Conservation (phyloP, 2,329 filamentous ascomycete species). For the Boeremia exigua region DNA sequence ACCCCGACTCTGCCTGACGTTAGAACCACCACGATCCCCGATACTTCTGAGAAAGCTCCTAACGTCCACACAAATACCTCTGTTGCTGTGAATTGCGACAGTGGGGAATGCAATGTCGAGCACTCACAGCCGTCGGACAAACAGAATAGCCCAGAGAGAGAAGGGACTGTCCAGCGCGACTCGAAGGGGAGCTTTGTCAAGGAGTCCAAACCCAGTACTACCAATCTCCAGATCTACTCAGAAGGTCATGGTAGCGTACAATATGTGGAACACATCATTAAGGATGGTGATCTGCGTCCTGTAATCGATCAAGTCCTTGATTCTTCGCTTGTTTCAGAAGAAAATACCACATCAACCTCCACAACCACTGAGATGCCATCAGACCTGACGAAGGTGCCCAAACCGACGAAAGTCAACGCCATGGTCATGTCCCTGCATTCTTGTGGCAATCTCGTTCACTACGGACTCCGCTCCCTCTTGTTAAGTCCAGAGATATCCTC, state of each 20-base stretch:
- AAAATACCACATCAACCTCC: slow-evolving; percentile 33
- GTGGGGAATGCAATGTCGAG: slow-evolving; percentile 19
- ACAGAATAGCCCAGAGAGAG: not conserved
- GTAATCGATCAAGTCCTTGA: slow-evolving; percentile 69
- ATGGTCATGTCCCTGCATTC: slow-evolving; percentile 97
- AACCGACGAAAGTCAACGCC: slow-evolving; percentile 54
- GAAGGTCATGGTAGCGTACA: slow-evolving; percentile 74
- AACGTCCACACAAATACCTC: too few relatives aligned
- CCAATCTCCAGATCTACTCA: slow-evolving; percentile 52
- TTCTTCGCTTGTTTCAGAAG: slow-evolving; percentile 38
- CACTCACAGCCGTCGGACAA: not conserved
- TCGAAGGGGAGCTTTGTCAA: slow-evolving; percentile 13
- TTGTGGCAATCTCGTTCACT: slow-evolving; percentile 96
- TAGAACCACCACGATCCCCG: too few relatives aligned
- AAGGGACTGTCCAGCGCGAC: slow-evolving; percentile 1
- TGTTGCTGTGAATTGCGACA: slow-evolving; percentile 15
- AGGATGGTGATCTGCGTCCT: slow-evolving; percentile 73
- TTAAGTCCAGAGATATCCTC: slow-evolving; percentile 84
- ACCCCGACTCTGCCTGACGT: too few relatives aligned
- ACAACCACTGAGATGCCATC: slow-evolving; percentile 28
- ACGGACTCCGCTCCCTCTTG: slow-evolving; percentile 84
- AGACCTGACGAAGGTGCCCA: slow-evolving; percentile 37
- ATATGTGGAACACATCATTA: slow-evolving; percentile 76
- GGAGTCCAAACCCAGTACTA: slow-evolving; percentile 31
- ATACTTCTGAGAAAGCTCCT: too few relatives aligned